Evolutionary conservation across 2,329 filamentous ascomycete genomes (phyloP).

Genomic region (Zymoseptoria pseudotritici): DNA sequence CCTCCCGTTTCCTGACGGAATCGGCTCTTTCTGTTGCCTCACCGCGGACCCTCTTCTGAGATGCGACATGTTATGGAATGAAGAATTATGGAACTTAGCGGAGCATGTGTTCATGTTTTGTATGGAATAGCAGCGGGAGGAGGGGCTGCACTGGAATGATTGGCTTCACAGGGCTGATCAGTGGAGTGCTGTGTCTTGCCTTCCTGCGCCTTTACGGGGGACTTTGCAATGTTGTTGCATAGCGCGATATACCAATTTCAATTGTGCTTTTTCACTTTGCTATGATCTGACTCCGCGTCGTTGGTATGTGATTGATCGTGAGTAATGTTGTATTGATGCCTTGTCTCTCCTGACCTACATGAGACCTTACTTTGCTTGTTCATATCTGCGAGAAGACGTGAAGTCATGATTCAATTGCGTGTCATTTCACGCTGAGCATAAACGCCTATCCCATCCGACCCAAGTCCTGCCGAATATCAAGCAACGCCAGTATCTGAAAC

Average conservation of each 20-base stretch:
- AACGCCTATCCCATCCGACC: background rate
- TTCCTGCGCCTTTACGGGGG: background rate
- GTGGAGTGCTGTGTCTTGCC: background rate
- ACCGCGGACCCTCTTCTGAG: background rate
- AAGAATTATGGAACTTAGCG: slow-evolving; percentile 3
- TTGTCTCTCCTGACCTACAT: background rate
- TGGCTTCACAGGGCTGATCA: background rate
- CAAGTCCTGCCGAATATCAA: background rate
- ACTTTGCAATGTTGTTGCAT: slow-evolving; percentile 12
- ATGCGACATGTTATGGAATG: background rate
- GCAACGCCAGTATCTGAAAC: background rate
- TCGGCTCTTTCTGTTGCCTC: background rate
- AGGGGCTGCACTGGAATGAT: slow-evolving; percentile 9
- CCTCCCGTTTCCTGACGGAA: background rate
- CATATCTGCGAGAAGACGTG: no score
- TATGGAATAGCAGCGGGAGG: slow-evolving; percentile 4
- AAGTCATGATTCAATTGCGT: no score
- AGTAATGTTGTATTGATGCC: background rate
- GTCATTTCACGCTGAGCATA: background rate
- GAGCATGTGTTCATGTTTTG: slow-evolving; percentile 10
- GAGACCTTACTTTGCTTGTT: background rate
- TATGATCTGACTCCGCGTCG: background rate
- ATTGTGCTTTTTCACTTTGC: background rate
- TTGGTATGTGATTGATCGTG: background rate
- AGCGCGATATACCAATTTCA: slow-evolving; percentile 22